Evolutionary conservation across 2,329 filamentous ascomycete genomes (phyloP).

Genomic region (Hysterium pulicare): DNA sequence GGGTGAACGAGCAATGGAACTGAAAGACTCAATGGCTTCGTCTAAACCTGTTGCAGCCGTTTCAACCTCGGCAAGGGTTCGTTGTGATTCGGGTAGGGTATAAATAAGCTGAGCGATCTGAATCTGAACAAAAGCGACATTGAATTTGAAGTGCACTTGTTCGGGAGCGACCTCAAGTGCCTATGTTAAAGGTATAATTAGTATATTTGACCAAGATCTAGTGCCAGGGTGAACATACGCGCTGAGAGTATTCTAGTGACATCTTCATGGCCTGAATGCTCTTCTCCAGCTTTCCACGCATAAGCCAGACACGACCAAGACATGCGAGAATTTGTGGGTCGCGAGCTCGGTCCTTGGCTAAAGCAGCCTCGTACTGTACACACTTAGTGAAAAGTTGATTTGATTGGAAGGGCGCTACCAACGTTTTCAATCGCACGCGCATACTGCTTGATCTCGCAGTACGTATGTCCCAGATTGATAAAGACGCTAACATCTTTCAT

Average conservation of each 20-base stretch:
- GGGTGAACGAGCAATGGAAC: slow-evolving; percentile 57
- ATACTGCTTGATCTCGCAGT: slow-evolving; percentile 85
- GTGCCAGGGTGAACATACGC: slow-evolving; percentile 43
- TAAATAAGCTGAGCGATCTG: slow-evolving; percentile 83
- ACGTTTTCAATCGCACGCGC: slow-evolving; percentile 82
- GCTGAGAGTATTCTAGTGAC: slow-evolving; percentile 60
- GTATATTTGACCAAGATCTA: slow-evolving; percentile 17
- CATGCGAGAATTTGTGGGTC: slow-evolving; percentile 81
- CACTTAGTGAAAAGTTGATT: slow-evolving; percentile 12
- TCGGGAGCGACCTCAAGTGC: slow-evolving; percentile 76
- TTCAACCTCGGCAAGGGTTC: slow-evolving; percentile 76
- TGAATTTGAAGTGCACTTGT: slow-evolving; percentile 91
- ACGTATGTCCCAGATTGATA: slow-evolving; percentile 91
- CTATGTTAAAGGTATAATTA: slow-evolving; percentile 34
- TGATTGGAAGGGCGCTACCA: slow-evolving; percentile 22
- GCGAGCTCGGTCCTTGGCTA: slow-evolving; percentile 73
- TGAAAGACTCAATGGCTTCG: slow-evolving; percentile 71
- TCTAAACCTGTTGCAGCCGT: slow-evolving; percentile 77
- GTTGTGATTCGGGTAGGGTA: slow-evolving; percentile 68
- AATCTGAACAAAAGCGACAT: slow-evolving; percentile 95
- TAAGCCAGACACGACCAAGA: slow-evolving; percentile 81
- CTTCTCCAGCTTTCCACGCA: slow-evolving; percentile 70
- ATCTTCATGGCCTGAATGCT: slow-evolving; percentile 61
- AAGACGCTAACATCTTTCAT: slow-evolving; percentile 84
- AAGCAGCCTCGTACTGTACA: slow-evolving; percentile 72